These are phyloP conservation scores for Nicotiana tabacum DNA, from an alignment of 257 asterid species.

Conservation along the genomic window DNA sequence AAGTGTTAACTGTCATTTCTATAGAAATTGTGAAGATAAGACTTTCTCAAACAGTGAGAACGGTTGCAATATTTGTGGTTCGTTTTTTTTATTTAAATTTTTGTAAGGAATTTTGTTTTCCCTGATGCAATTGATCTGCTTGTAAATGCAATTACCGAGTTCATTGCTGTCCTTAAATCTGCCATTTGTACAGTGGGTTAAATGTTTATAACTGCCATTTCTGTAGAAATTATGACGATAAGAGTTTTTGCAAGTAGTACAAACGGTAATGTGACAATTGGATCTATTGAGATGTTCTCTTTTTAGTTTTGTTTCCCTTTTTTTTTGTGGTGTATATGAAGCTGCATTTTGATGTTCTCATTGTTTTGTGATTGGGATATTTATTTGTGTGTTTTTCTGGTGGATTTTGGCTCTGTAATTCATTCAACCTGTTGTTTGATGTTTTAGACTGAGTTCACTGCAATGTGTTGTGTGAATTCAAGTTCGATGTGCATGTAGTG, in stretches of 20 bases:
- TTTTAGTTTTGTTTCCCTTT: background rate
- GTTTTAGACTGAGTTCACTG: background rate
- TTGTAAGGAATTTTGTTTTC: background rate
- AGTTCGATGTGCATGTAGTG: background rate
- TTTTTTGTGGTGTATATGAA: background rate
- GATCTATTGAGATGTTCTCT: background rate
- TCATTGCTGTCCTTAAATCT: background rate
- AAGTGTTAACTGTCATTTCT: background rate
- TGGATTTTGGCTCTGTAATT: background rate
- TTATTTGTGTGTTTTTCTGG: background rate
- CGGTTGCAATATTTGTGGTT: background rate
- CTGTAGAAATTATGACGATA: background rate
- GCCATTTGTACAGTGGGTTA: background rate
- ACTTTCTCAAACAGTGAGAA: background rate
- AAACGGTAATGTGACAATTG: background rate
- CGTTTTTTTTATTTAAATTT: background rate
- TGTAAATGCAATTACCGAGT: background rate
- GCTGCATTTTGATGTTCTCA: background rate
- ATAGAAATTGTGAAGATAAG: background rate
- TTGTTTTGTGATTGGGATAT: background rate
- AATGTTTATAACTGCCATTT: background rate
- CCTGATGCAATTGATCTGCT: background rate
- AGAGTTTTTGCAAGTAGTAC: background rate
- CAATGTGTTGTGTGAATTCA: background rate
- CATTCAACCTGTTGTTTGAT: background rate